phyloP scores from a whole-genome alignment of 495 filamentous ascomycete genomes.

The Pseudotulostoma volvatum region DNA sequence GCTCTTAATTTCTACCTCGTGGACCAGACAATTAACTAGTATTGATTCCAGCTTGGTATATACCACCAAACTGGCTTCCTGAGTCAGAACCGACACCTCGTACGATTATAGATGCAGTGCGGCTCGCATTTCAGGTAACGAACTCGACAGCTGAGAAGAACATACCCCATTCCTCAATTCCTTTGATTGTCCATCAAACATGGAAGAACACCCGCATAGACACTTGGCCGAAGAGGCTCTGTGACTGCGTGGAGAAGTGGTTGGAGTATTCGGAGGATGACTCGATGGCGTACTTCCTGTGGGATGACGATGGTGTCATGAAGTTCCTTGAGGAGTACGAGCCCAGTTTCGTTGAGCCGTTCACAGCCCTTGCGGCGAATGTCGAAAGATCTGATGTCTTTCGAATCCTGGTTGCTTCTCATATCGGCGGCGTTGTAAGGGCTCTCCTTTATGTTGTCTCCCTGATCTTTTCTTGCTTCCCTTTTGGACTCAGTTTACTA shows the following conservation, averaged over 20 bases:
- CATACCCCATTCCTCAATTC: constrained; percentile 6
- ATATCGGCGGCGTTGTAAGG: constrained; percentile 8
- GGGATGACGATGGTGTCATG: constrained; percentile 7
- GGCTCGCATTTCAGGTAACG: constrained; percentile 1
- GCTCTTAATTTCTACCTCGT: not conserved
- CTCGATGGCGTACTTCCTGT: constrained; percentile 10
- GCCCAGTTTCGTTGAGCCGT: constrained; percentile 3
- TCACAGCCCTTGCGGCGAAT: constrained; percentile 3
- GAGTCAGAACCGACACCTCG: constrained; percentile 2
- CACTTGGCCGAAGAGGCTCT: constrained; percentile 5
- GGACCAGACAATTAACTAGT: not conserved
- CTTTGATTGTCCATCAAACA: constrained; percentile 10
- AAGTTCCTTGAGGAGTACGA: constrained; percentile 5
- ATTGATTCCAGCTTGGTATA: constrained; percentile 2
- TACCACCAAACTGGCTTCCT: constrained; percentile 3
- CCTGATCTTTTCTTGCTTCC: not conserved
- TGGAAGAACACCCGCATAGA: constrained; percentile 9
- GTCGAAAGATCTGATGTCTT: constrained; percentile 9
- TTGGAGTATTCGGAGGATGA: constrained; percentile 2
- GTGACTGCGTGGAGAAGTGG: constrained; percentile 8
- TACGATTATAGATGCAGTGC: constrained; percentile 4
- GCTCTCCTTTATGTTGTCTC: not conserved
- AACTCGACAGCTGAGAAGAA: not conserved
- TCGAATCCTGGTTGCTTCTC: constrained; percentile 6
- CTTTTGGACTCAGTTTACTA: no score